Conservation (phyloP, 352 stramenopile species). For the Aphanomyces cochlioides region DNA sequence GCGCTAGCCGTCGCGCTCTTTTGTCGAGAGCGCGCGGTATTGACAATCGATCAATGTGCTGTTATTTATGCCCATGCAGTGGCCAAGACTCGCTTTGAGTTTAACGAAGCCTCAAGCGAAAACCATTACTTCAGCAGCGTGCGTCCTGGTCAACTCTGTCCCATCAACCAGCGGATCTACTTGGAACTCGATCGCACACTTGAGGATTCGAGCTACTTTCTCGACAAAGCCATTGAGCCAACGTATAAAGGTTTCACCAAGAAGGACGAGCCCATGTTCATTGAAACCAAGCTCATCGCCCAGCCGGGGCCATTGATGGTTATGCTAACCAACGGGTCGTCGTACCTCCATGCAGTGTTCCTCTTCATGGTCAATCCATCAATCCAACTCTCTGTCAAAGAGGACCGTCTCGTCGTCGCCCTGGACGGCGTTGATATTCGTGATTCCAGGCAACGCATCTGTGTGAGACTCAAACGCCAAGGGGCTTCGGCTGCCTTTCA, state of each 20-base stretch:
- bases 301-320: conserved; percentile 30
- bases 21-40: not conserved
- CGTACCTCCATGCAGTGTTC: conserved; percentile 41
- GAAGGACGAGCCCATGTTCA: conserved; percentile 37
- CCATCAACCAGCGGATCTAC: conserved; percentile 42
- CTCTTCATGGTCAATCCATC: conserved; percentile 34
- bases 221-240: conserved; percentile 35
- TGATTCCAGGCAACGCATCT: not conserved
- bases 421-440: conserved; percentile 36
- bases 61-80: not conserved
- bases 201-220: conserved; percentile 43
- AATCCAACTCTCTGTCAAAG: conserved; percentile 1
- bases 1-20: conserved; percentile 5
- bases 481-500: no score
- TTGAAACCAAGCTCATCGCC: conserved; percentile 28
- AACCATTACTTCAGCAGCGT: not conserved
- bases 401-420: conserved; percentile 43
- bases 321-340: not conserved
- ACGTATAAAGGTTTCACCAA: not conserved
- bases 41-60: not conserved
- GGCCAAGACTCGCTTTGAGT: not conserved
- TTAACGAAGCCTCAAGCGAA: not conserved
- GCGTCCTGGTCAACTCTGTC: conserved; percentile 34
- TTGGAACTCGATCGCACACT: conserved; percentile 41
- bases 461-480: not conserved